Evolutionary conservation across 306 rosid species (phyloP), one percentile per base, ranked within the genome.

Genomic region (Cyclanthera cordifolia): DNA sequence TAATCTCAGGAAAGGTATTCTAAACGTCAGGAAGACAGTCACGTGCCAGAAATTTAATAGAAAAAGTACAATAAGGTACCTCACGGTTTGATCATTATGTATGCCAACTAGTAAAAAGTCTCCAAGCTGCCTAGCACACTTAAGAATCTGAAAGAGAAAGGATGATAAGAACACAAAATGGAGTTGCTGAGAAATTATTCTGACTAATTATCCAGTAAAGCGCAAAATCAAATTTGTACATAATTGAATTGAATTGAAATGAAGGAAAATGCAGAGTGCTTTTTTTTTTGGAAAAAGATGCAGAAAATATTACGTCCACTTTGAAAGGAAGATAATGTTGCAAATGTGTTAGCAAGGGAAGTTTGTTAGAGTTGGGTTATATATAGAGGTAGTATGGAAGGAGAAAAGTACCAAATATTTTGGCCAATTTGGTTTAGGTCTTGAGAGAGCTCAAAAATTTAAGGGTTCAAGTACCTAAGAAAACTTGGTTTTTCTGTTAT

Each of bases 71-170:
- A 56, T 39, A 17, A 53, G 23, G 24, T 88, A 94, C 99, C 97
- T 86, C 80, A 88, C 97, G 45, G 84, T 86, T 74, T 86, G 85
- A 17, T 94, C 99, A 12, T 86, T 65, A 76, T 90, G 87, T 54
- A 94, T 77, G 64, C 99, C 99, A 67, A 94, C 99, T 32, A 94
- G 82, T 60, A 94, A 84, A 84, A 94, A 94, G 74, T 94, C 99
- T 78, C 97, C 99, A 61, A 82, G 95, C 80, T 85, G 82, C 87
- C 95, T 84, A 77, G 99, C 95, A 82, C 67, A 83, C 86, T 90
- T 94, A 57, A 94, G 83, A 72, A 90, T 86, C 99, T 94, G 80
- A 77, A 67, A 60, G 52, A 46, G 66, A 75, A 2, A 48, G 17
- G 64, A 76, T 72, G 7, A 65, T 61, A 13, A 11, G 68, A 61